Percentiles rank a stretch among this genome's conserved stretches.
phyloP scores from a whole-genome alignment of 257 asterid genomes.

The Jacaranda copaia region DNA sequence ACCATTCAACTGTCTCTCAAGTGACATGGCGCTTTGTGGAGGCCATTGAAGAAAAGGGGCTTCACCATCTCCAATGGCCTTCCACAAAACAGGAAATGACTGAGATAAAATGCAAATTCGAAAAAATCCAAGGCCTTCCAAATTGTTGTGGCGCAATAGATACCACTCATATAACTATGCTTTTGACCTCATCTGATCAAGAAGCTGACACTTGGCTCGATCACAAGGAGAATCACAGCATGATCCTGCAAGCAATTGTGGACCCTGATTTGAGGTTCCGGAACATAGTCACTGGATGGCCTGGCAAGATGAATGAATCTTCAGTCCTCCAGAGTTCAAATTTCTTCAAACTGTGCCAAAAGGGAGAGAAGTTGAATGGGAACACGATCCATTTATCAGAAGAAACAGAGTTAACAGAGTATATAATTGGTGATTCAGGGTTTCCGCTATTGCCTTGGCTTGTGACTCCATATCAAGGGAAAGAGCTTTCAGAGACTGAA shows the following conservation, averaged over 20 bases:
- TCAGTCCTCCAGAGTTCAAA: slow-evolving; percentile 63
- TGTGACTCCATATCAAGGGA: slow-evolving; percentile 72
- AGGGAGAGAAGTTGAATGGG: slow-evolving; percentile 65
- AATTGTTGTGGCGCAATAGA: slow-evolving; percentile 91
- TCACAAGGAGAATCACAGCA: slow-evolving; percentile 65
- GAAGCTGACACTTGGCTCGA: slow-evolving; percentile 73
- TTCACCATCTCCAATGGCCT: slow-evolving; percentile 82
- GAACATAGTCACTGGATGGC: slow-evolving; percentile 76
- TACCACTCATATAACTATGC: slow-evolving; percentile 73
- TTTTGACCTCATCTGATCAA: slow-evolving; percentile 68
- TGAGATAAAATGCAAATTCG: slow-evolving; percentile 59
- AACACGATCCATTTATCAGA: slow-evolving; percentile 38
- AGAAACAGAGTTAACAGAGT: slow-evolving; percentile 59
- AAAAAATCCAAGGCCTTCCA: slow-evolving; percentile 72
- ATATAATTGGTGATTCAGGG: slow-evolving; percentile 70
- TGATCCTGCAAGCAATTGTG: slow-evolving; percentile 76
- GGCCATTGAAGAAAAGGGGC: slow-evolving; percentile 72
- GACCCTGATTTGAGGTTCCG: slow-evolving; percentile 78
- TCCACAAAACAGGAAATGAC: slow-evolving; percentile 53
- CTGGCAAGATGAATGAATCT: slow-evolving; percentile 73
- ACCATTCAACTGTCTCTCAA: slow-evolving; percentile 89
- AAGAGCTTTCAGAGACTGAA: slow-evolving; percentile 48
- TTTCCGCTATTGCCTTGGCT: slow-evolving; percentile 86
- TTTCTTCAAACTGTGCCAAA: slow-evolving; percentile 60
- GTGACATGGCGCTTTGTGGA: slow-evolving; percentile 94